A percentile compares a stretch with the other conserved stretches of the same genome.
These are phyloP conservation scores for Cardamine chenopodiifolia DNA, from an alignment of 345 rosid genomes.

Conservation along the genomic window DNA sequence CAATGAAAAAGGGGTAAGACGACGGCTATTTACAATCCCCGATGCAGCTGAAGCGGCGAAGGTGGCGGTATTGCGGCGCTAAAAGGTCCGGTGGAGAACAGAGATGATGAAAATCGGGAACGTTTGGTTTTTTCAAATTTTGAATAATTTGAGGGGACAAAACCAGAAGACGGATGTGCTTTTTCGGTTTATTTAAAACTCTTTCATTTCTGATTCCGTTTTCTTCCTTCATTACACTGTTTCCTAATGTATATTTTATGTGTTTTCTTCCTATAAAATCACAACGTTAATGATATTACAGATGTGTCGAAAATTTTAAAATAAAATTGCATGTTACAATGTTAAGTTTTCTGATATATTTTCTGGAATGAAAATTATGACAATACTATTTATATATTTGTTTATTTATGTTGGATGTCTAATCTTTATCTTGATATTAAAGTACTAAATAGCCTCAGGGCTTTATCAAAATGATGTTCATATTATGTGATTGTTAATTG, in stretches of 20 bases:
- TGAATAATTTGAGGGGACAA: constrained; percentile 9
- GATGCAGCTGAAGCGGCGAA: constrained; percentile 37
- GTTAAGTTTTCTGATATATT: background rate
- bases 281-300: background rate
- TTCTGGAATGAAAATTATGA: background rate
- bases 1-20: background rate
- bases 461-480: too few species aligned
- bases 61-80: constrained; percentile 26
- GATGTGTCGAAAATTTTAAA: background rate
- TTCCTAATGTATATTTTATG: background rate
- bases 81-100: constrained; percentile 24
- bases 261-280: background rate
- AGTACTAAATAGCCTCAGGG: too few species aligned
- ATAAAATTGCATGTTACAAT: background rate
- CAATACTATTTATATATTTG: background rate
- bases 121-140: constrained; percentile 45
- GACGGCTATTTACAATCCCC: constrained; percentile 12
- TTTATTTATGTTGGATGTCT: background rate
- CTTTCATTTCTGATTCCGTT: background rate
- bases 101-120: constrained; percentile 40
- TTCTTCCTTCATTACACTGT: background rate
- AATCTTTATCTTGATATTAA: background rate
- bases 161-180: constrained; percentile 25
- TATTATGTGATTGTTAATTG: too few species aligned
- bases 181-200: constrained; percentile 28